Evolutionary conservation across 345 rosid species (phyloP), one percentile per base, ranked within the genome.

Genomic region (Citrus glauca): DNA sequence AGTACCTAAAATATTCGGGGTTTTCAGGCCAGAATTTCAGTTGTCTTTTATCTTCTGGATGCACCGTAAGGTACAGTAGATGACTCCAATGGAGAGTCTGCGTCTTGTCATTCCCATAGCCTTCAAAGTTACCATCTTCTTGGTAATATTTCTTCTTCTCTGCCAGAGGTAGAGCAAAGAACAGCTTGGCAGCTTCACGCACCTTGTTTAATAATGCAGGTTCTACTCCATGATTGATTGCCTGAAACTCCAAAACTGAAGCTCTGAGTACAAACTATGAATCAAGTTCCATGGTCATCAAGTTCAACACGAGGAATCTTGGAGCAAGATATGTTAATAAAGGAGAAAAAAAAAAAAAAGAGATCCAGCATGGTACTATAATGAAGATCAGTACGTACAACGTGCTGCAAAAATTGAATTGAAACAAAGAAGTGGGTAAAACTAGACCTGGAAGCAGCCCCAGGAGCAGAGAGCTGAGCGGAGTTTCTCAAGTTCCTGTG

Each of bases 1-100:
- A 4, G 19, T 80, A 91, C 95, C 90, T 88, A 76, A 91, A 93
- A 24, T 40, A 63, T 40, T 75, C 60, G 9, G 97, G 98, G 13
- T 76, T 74, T 68, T 84, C 37, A 10, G 97, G 97, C 98, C 95
- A 91, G 66, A 86, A 81, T 27, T 84, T 80, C 79, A 82, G 86
- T 22, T 83, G 77, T n/a, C 81, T 74, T 74, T 73, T 83, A 59
- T 92, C 81, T 78, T 89, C 82, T 4, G 98, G 94, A 71, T 62
- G 77, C 40, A 88, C 64, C 7, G 75, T 81, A 63, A 95, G 86
- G 55, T 81, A 90, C 82, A 92, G 70, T 32, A 91, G 85, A 78
- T 91, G 94, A 14, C 78, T 90, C 97, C 97, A 95, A 76, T 93
- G 92, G 16, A 89, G 77, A 55, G 85, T 91, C 82, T 91, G 97